Evolutionary conservation across 2,329 filamentous ascomycete genomes (phyloP).

Genomic region (Nemania sp.): DNA sequence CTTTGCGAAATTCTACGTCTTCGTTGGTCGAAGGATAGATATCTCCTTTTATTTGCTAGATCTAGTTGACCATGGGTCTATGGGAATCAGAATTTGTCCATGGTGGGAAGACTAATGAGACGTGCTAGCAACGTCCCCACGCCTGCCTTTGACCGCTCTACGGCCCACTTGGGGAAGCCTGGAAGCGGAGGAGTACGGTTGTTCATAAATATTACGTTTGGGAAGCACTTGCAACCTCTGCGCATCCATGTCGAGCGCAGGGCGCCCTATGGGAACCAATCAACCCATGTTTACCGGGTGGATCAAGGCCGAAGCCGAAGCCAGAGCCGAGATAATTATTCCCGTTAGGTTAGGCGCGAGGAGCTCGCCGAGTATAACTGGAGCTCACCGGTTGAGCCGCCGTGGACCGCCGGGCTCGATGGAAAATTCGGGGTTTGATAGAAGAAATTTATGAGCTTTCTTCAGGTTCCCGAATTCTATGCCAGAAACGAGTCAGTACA

Average conservation of each 20-base stretch:
- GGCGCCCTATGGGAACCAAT: slow-evolving; percentile 18
- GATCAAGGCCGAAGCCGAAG: slow-evolving; percentile 16
- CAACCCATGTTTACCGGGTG: slow-evolving; percentile 12
- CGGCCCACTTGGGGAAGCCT: slow-evolving; percentile 15
- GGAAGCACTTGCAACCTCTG: slow-evolving; percentile 14
- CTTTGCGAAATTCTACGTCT: background rate
- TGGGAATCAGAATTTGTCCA: slow-evolving; percentile 25
- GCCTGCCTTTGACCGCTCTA: slow-evolving; percentile 15
- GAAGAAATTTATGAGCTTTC: background rate
- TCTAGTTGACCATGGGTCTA: slow-evolving; percentile 13
- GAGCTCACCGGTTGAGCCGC: slow-evolving; percentile 2
- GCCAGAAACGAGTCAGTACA: slow-evolving; percentile 12
- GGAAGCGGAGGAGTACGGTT: slow-evolving; percentile 11
- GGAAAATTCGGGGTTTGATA: background rate
- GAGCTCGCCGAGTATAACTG: slow-evolving; percentile 7
- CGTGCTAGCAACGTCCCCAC: slow-evolving; percentile 1
- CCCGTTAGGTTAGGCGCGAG: background rate
- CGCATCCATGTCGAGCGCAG: slow-evolving; percentile 8
- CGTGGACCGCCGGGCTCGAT: slow-evolving; percentile 15
- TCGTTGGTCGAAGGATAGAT: background rate
- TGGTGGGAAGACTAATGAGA: slow-evolving; percentile 11
- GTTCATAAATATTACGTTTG: slow-evolving; percentile 34
- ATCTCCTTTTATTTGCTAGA: slow-evolving; percentile 2
- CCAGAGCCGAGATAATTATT: slow-evolving; percentile 20
- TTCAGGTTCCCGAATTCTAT: slow-evolving; percentile 4